Base-by-base conservation (phyloP, 2,329 filamentous ascomycete genomes). In the Diaporthe citriasiana region DNA sequence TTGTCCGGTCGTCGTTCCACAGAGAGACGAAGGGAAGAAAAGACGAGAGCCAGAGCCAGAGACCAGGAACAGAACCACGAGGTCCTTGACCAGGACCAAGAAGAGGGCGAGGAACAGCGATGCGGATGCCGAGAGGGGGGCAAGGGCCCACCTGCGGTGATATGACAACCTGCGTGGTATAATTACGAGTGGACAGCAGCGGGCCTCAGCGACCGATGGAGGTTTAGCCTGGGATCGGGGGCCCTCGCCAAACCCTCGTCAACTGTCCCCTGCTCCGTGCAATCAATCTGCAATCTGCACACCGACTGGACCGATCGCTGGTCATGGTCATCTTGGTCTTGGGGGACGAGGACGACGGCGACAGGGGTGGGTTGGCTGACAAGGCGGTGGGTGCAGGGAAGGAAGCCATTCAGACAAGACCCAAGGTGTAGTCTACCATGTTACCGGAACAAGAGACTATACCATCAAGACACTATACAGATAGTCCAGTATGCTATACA, bases 171-270 rank as follows among this genome's bases (percentile, higher is more conserved):
- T 68, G 53, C 63, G 47, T 42, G 63, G 42, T 72, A 73, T 73
- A 63, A 75, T 75, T 75, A 51, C 74, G 60, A 65, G 74, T 75
- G 74, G 74, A 65, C 72, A 57, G 65, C 56, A 68, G 74, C 74
- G 74, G 74, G 72, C 60, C 74, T 69, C 25, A 42, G 33, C 30
- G 51, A 47, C 74, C 66, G 53, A 47, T 69, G 47, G 60, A 60
- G 68, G 74, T 40, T 69, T 75, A 75, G 74, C 53, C 56, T 42
- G 57, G 74, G 55, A 63, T 71, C 50, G 38, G 33, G 63, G 45
- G 13, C 51, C 68, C 68, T 70, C 66, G 53, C 51, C 53, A 59
- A 13, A 38, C 53, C 53, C 40, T 33, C 33, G 45, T 30, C 56
- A 60, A 71, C n/a, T 60, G 22, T 53, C 15, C 63, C 63, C 63